Percentiles rank a stretch among this genome's conserved stretches.
phyloP scores from a whole-genome alignment of 257 asterid genomes.

The Cinchona pubescens region DNA sequence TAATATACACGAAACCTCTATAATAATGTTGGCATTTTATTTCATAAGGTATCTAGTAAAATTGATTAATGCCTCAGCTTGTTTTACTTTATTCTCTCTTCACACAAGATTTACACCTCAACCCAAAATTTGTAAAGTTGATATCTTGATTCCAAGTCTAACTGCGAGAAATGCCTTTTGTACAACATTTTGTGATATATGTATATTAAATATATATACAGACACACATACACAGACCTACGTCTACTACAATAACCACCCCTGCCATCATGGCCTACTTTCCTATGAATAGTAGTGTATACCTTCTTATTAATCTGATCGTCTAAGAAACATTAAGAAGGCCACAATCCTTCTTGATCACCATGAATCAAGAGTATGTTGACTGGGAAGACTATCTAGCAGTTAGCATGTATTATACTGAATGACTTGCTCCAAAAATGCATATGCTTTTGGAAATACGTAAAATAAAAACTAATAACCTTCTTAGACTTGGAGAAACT shows the following conservation, averaged over 20 bases:
- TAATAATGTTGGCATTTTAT: background rate
- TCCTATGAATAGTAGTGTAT: background rate
- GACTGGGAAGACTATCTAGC: background rate
- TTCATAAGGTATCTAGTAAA: background rate
- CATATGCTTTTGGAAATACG: background rate
- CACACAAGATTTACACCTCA: background rate
- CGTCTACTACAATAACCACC: background rate
- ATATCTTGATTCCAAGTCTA: background rate
- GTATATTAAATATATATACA: background rate
- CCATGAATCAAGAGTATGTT: background rate
- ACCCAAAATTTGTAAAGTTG: background rate
- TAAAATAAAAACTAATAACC: background rate
- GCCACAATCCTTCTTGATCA: background rate
- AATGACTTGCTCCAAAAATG: background rate
- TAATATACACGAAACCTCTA: background rate
- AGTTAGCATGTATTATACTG: background rate
- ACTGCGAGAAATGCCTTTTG: background rate
- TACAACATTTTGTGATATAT: background rate
- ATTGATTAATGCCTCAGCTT: background rate
- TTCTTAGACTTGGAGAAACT: background rate
- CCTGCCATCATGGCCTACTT: background rate
- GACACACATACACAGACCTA: background rate
- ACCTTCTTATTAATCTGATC: background rate
- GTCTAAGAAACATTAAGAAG: background rate
- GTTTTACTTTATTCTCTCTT: no score